Evolutionary conservation across 768 basidiomycete species (phyloP), one percentile per base, ranked within the genome.

Genomic region (Calocybe gangraenosa): DNA sequence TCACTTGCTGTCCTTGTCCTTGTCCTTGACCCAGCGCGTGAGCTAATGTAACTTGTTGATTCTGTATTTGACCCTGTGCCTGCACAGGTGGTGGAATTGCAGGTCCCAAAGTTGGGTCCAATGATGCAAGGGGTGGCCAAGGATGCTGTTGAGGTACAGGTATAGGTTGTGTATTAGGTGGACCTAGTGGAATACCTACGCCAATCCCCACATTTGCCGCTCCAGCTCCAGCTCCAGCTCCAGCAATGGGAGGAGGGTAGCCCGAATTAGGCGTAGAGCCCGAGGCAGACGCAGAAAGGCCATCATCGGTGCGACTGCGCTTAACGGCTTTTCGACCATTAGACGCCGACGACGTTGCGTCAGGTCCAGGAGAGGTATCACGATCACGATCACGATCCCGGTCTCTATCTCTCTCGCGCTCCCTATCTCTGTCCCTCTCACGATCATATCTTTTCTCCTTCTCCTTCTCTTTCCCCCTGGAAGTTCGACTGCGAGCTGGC

Each of bases 271-370:
- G 36, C 23, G 45, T 9, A 7, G 52, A 15, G 4, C 33, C n/a
- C 19, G 50, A 3, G n/a, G 43, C 10, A 23, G 35, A 11, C 0
- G 48, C 13, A 18, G 40, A 6, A 2, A 39, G 30, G 9, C 55
- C 57, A 37, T 68, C 69, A 31, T 71, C 68, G 28, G 63, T 59
- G 20, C 69, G 61, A 19, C 52, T 60, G 7, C 72, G 58, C 48
- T 73, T 73, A 5, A 61, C 51, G 3, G 68, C 65, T 37, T 34
- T 44, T 1, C 69, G 63, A 11, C 57, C 48, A 21, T 47, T 53
- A 7, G 57, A 28, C 0, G 40, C 39, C 1, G 47, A 44, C 1
- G 37, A 28, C 5, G 25, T 25, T n/a, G 17, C 1, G 11, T 31
- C 44, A 1, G 23, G 30, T 15, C 7, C 31, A 44, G 30, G 31